Evolutionary conservation across 495 filamentous ascomycete species (phyloP).

Genomic region (Tuber indicum): DNA sequence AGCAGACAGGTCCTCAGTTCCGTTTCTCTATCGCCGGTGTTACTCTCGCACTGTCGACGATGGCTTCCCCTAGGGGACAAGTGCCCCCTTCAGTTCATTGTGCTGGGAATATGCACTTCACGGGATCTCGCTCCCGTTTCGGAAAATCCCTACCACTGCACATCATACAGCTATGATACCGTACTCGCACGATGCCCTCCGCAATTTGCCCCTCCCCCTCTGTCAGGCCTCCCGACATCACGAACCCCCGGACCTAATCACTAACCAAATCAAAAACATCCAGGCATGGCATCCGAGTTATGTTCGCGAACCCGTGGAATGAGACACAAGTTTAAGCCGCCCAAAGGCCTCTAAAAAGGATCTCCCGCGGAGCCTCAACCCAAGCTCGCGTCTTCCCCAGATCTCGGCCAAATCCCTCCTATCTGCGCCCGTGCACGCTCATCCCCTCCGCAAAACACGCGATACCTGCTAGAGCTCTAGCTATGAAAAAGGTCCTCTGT

Average conservation of each 20-base stretch:
- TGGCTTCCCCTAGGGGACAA: background rate
- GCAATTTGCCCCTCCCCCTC: background rate
- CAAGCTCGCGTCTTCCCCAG: background rate
- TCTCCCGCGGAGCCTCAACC: background rate
- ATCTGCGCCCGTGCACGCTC: background rate
- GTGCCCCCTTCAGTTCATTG: background rate
- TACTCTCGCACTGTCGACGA: background rate
- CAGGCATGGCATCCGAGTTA: background rate
- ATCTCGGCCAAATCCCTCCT: background rate
- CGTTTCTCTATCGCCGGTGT: background rate
- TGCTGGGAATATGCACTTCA: background rate
- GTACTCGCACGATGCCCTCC: background rate
- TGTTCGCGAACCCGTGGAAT: background rate
- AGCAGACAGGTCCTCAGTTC: background rate
- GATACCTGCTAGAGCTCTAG: background rate
- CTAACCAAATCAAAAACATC: background rate
- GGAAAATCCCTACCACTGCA: background rate
- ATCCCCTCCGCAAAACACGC: background rate
- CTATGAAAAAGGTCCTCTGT: slow-evolving; percentile 56
- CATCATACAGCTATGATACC: too few relatives aligned
- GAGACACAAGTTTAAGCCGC: background rate
- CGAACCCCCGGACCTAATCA: background rate
- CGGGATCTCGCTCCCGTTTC: background rate
- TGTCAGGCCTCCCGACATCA: background rate
- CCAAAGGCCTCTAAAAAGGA: background rate